Conservation (phyloP, 1,284 basidiomycete species). For the Irpex lacteus region DNA sequence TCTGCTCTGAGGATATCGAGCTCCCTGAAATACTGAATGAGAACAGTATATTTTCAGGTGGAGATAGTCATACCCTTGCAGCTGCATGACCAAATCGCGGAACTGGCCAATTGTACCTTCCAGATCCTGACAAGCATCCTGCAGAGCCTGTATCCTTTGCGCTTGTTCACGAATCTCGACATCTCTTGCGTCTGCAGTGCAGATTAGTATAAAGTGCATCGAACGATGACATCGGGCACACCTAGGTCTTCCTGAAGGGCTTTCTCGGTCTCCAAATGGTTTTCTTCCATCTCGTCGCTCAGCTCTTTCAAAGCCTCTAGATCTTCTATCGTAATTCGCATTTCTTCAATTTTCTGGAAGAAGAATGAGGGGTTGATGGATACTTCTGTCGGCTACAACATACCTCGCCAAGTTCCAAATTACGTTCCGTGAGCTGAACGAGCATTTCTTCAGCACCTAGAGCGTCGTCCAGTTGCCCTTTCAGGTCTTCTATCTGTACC, state of each 20-base stretch:
- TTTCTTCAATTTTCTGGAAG: conserved; percentile 89
- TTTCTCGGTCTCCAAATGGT: conserved; percentile 93
- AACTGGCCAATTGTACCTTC: conserved; percentile 89
- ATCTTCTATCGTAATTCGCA: conserved; percentile 93
- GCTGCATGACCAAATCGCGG: conserved; percentile 80
- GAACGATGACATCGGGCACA: conserved; percentile 29
- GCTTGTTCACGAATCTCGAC: conserved; percentile 65
- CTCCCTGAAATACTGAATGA: conserved; percentile 50
- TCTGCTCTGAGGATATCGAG: conserved; percentile 79
- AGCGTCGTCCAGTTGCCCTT: conserved; percentile 92
- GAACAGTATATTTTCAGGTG: conserved; percentile 1
- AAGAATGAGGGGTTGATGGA: not conserved
- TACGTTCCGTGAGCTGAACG: conserved; percentile 93
- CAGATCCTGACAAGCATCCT: conserved; percentile 80
- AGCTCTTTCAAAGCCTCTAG: conserved; percentile 95
- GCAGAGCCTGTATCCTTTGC: conserved; percentile 63
- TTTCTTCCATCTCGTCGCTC: conserved; percentile 96
- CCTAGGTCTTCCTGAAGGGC: conserved; percentile 89
- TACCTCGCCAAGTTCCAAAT: conserved; percentile 87
- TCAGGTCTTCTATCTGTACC: conserved; percentile 90
- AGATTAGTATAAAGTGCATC: not conserved
- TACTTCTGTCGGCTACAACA: conserved; percentile 10
- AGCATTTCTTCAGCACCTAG: conserved; percentile 95
- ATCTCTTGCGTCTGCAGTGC: conserved; percentile 64
- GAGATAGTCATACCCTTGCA: conserved; percentile 63